phyloP scores from a whole-genome alignment of 139 green algal species.

The Tetradesmus obliquus region DNA sequence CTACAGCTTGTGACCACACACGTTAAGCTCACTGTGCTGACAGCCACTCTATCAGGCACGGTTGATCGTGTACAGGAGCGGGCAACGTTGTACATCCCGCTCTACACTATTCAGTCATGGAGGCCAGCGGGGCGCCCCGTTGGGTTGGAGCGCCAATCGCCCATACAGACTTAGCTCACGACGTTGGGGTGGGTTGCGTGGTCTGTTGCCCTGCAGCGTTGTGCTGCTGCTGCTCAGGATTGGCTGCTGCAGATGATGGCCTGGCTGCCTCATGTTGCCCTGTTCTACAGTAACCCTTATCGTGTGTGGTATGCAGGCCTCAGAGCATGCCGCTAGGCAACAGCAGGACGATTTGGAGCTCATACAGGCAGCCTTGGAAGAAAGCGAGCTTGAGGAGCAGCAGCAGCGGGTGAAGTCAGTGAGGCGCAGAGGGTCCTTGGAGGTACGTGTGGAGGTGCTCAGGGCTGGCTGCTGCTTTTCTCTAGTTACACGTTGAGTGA shows the following conservation, averaged over 20 bases:
- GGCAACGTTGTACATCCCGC: background rate
- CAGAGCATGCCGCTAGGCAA: background rate
- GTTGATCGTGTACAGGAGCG: background rate
- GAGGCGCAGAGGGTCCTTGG: conserved; percentile 21
- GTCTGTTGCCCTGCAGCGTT: background rate
- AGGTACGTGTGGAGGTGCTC: background rate
- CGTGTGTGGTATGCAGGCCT: background rate
- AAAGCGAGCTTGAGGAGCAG: background rate
- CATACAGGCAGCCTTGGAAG: background rate
- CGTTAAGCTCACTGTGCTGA: background rate
- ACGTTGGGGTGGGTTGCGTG: background rate
- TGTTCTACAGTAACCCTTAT: background rate
- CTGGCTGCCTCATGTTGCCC: too few species aligned
- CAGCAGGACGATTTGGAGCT: background rate
- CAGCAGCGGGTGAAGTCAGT: background rate
- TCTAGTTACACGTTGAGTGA: too few species aligned
- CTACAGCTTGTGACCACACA: background rate
- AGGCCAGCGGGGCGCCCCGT: background rate
- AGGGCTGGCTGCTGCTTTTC: background rate
- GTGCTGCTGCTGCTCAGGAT: background rate
- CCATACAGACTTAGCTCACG: background rate
- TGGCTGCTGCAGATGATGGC: too few species aligned
- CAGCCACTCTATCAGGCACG: background rate
- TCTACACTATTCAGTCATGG: background rate
- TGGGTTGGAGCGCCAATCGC: background rate